Evolutionary conservation across 1,139 yeast genomes (phyloP).

Genomic region (Debaryomyces singareniensis): DNA sequence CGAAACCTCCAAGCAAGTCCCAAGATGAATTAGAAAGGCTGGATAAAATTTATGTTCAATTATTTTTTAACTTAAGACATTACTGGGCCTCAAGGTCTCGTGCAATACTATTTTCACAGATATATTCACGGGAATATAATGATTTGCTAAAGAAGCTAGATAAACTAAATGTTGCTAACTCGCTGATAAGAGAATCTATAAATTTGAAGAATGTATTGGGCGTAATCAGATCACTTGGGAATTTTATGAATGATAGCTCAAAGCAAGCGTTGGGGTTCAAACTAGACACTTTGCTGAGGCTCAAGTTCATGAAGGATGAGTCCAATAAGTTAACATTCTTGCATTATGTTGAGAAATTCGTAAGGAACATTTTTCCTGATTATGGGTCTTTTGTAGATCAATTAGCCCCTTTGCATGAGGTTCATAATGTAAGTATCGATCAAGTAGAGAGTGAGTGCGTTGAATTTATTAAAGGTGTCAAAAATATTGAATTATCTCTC

Average conservation of each 20-base stretch:
- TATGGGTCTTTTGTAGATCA: slow-evolving; percentile 74
- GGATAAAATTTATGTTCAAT: slow-evolving; percentile 71
- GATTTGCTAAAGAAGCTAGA: slow-evolving; percentile 61
- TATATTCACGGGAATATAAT: slow-evolving; percentile 67
- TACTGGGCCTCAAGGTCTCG: slow-evolving; percentile 89
- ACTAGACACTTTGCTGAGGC: slow-evolving; percentile 72
- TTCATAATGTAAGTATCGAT: slow-evolving; percentile 69
- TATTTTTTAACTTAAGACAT: slow-evolving; percentile 68
- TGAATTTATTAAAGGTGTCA: slow-evolving; percentile 51
- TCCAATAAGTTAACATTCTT: slow-evolving; percentile 74
- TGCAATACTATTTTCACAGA: slow-evolving; percentile 59
- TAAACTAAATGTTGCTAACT: slow-evolving; percentile 61
- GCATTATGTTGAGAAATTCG: slow-evolving; percentile 79
- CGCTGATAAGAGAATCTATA: slow-evolving; percentile 54
- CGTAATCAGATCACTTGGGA: slow-evolving; percentile 80
- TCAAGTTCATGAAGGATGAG: slow-evolving; percentile 81
- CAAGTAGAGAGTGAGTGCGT: slow-evolving; percentile 67
- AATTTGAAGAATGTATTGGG: slow-evolving; percentile 63
- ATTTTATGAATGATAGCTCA: slow-evolving; percentile 82
- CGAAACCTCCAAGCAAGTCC: slow-evolving; percentile 46
- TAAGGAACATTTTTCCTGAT: slow-evolving; percentile 74
- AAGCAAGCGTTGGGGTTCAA: slow-evolving; percentile 84
- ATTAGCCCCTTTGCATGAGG: slow-evolving; percentile 51
- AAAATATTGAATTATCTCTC: slow-evolving; percentile 50
- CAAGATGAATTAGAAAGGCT: slow-evolving; percentile 67